Evolutionary conservation across 2,329 filamentous ascomycete species (phyloP).

Genomic region (Colletotrichum lupini): DNA sequence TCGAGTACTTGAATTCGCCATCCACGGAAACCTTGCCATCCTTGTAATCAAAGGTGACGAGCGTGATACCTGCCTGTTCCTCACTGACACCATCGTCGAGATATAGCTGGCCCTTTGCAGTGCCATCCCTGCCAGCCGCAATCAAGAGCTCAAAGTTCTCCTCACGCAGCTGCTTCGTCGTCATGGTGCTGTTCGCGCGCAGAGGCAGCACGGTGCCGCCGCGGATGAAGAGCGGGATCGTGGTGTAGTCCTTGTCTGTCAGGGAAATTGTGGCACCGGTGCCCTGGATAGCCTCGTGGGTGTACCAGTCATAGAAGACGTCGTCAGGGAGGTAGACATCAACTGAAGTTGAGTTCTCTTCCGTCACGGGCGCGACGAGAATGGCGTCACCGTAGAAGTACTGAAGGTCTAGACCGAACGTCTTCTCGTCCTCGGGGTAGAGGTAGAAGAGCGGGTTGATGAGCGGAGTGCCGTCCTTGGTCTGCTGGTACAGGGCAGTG

Average conservation of each 20-base stretch:
- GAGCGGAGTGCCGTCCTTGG: slow-evolving; percentile 70
- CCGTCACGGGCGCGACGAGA: slow-evolving; percentile 60
- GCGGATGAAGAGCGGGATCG: slow-evolving; percentile 76
- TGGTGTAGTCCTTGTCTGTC: slow-evolving; percentile 51
- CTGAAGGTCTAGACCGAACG: slow-evolving; percentile 59
- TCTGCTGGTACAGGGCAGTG: slow-evolving; percentile 73
- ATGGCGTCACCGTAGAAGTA: slow-evolving; percentile 62
- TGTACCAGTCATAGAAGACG: slow-evolving; percentile 65
- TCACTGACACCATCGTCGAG: slow-evolving; percentile 80
- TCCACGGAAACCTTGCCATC: slow-evolving; percentile 60
- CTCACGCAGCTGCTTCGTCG: slow-evolving; percentile 71
- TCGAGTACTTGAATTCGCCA: slow-evolving; percentile 66
- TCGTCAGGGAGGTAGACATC: slow-evolving; percentile 62
- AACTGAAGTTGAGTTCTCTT: slow-evolving; percentile 55
- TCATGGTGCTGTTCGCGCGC: slow-evolving; percentile 67
- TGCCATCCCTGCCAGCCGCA: slow-evolving; percentile 70
- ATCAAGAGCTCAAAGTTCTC: slow-evolving; percentile 79
- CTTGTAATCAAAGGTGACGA: slow-evolving; percentile 70
- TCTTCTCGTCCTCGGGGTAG: slow-evolving; percentile 66
- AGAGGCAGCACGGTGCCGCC: slow-evolving; percentile 74
- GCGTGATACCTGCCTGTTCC: slow-evolving; percentile 65
- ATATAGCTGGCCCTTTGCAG: slow-evolving; percentile 76
- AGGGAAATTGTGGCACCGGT: slow-evolving; percentile 29
- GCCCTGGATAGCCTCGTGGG: slow-evolving; percentile 44
- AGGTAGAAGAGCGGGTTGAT: slow-evolving; percentile 78